Base-by-base conservation (phyloP, 2,329 filamentous ascomycete genomes). In the Hypoxylon sp. region DNA sequence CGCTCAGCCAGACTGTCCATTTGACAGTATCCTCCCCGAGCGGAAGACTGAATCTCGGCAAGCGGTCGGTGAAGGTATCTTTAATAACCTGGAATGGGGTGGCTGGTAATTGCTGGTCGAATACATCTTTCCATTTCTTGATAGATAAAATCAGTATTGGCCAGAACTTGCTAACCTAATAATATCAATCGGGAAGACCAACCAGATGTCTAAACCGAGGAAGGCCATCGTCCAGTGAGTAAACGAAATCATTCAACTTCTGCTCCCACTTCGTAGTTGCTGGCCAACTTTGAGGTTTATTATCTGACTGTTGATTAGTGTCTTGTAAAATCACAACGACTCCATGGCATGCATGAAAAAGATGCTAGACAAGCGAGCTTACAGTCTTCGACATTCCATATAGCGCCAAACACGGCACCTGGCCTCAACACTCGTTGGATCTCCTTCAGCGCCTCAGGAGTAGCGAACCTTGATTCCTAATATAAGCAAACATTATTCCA, bases 321-420 rank as follows among this genome's bases (percentile, higher is more conserved):
- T 38, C 43, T 34, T 23, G 11, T n/a, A 17, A 43, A 43, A 43
- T 21, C 17, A 11, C 17, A 7, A 21, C 4, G 38, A 11, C 17
- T 23, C 25, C 14, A 25, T 21, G 11, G 19, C 19, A 52, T 23
- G 2, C 23, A 23, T 23, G 23, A 23, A 5, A 23, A 23, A 23
- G 23, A 23, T 13, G 52, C 14, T 25, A 32, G n/a, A 14, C 9
- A 32, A 38, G 25, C 84, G 34, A 38, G 25, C 84, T 74, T 79
- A 90, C 90, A 92, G 70, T 91, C 89, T 76, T 93, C 90, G 65
- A 90, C 82, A 72, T 93, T 93, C 91, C 91, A 93, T 58, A 93
- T 89, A 76, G 92, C 78, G 13, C 88, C 91, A 28, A 93, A 81
- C 28, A 83, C 82, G 5, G 86, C 86, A 5, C 84, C 85, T 0